Percentiles rank a stretch among this genome's conserved stretches.
These are phyloP conservation scores for Blepharisma japonicum DNA, from an alignment of 73 alveolate species.

Conservation along the genomic window DNA sequence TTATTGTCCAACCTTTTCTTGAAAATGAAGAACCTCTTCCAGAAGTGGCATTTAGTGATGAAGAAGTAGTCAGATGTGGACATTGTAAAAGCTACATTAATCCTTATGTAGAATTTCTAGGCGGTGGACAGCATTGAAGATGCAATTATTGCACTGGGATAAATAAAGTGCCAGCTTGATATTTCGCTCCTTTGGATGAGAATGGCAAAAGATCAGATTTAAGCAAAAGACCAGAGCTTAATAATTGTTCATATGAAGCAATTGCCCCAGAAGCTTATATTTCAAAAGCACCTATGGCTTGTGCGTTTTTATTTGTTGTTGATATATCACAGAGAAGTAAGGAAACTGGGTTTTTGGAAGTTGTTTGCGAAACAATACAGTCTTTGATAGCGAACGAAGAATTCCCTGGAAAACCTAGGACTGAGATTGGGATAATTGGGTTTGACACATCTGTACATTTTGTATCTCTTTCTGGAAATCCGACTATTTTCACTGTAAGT, in stretches of 20 bases:
- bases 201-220: constrained; percentile 63
- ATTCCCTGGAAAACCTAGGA: constrained; percentile 72
- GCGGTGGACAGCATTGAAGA: constrained; percentile 72
- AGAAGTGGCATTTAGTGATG: constrained; percentile 50
- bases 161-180: constrained; percentile 59
- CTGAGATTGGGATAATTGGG: constrained; percentile 76
- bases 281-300: constrained; percentile 88
- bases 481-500: constrained; percentile 70
- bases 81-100: constrained; percentile 93
- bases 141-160: constrained; percentile 82
- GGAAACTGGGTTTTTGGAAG: constrained; percentile 74
- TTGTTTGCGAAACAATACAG: constrained; percentile 68
- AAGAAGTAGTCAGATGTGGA: constrained; percentile 75
- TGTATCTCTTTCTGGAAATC: constrained; percentile 74
- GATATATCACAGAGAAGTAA: constrained; percentile 84
- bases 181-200: constrained; percentile 61
- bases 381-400: constrained; percentile 57
- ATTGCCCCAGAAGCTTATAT: constrained; percentile 71
- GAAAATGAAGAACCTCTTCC: constrained; percentile 33
- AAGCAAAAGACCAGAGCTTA: constrained; percentile 77
- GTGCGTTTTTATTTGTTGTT: constrained; percentile 84
- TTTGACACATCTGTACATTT: constrained; percentile 83
- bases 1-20: constrained; percentile 35
- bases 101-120: constrained; percentile 81
- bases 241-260: constrained; percentile 84